phyloP scores from a whole-genome alignment of 169 alveolate species.

The Perkinsus olseni region DNA sequence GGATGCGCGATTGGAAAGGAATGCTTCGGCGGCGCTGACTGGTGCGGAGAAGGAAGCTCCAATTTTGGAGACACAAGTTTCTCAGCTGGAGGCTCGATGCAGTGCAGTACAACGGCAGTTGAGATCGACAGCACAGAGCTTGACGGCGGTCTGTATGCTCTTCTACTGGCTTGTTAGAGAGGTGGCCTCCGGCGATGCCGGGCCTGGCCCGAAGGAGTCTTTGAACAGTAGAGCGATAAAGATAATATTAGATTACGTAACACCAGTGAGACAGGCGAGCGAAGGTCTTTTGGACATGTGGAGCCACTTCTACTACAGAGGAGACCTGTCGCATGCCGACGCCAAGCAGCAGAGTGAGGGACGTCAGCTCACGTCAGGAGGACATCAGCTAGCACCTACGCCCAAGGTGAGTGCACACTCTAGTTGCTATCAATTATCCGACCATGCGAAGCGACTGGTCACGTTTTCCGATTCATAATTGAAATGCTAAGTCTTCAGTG shows the following conservation, averaged over 20 bases:
- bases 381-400: not conserved
- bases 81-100: not conserved
- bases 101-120: not conserved
- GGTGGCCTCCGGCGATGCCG: not conserved
- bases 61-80: not conserved
- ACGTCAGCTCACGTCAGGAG: not conserved
- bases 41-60: not conserved
- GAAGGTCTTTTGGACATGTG: not conserved
- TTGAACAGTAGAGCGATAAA: not conserved
- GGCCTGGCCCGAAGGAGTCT: not conserved
- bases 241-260: not conserved
- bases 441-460: too few species aligned
- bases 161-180: not conserved
- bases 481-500: too few species aligned
- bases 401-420: not conserved
- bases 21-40: not conserved
- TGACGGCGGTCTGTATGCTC: not conserved
- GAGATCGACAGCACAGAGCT: not conserved
- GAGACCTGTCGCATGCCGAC: not conserved
- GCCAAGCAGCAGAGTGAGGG: not conserved
- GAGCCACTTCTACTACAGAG: not conserved
- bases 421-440: too few species aligned
- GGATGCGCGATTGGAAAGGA: too few species aligned
- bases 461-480: too few species aligned
- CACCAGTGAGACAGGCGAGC: not conserved